These are phyloP conservation scores for Hyaloscypha finlandica DNA, from an alignment of 495 filamentous ascomycete genomes.

Conservation along the genomic window DNA sequence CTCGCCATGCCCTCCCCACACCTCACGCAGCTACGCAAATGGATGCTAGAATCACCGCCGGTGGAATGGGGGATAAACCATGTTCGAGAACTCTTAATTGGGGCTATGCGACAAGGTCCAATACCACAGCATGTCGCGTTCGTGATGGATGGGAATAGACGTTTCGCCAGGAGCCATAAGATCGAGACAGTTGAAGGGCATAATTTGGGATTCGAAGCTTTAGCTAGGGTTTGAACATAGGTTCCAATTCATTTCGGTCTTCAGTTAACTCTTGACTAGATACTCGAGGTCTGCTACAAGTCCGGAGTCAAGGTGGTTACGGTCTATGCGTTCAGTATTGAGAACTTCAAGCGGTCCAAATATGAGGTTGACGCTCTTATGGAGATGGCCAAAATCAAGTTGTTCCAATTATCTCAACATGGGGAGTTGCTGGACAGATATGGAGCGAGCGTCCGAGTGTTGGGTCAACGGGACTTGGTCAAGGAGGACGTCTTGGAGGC, in stretches of 20 bases:
- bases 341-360: constrained; percentile 98
- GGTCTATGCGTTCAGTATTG: constrained; percentile 97
- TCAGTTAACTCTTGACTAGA: constrained; percentile 45
- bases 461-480: constrained; percentile 79
- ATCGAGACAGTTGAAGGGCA: constrained; percentile 99
- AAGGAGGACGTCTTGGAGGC: constrained; percentile 85
- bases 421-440: constrained; percentile 92
- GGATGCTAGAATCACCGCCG: constrained; percentile 87
- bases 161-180: constrained; percentile 84
- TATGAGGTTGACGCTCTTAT: constrained; percentile 97
- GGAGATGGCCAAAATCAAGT: constrained; percentile 95
- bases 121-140: constrained; percentile 95
- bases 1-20: constrained; percentile 59
- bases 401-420: constrained; percentile 87
- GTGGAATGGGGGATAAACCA: constrained; percentile 76
- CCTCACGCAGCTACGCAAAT: constrained; percentile 75
- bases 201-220: constrained; percentile 90
- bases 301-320: constrained; percentile 93
- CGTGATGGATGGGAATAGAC: constrained; percentile 96
- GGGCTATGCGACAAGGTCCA: constrained; percentile 83
- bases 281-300: constrained; percentile 97
- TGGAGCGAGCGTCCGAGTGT: constrained; percentile 79
- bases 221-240: constrained; percentile 63
- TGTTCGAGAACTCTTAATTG: constrained; percentile 79
- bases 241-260: neutral